Conservation (phyloP, 1,284 basidiomycete genomes). For the Takashimella tepidaria region DNA sequence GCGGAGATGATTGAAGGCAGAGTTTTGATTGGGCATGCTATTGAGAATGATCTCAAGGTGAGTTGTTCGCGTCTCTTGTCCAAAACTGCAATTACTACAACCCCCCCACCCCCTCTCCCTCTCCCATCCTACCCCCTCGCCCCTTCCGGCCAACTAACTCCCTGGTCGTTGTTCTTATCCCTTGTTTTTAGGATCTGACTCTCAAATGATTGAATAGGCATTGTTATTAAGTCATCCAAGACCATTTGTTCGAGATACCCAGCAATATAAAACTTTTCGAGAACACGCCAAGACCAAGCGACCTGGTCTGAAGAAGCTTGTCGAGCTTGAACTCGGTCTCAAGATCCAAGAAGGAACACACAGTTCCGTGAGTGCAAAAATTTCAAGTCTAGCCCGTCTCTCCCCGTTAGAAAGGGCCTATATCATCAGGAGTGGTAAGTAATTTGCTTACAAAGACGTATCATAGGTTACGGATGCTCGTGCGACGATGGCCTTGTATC, state of each 20-base stretch:
- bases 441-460: not conserved
- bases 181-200: not conserved
- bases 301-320: conserved; percentile 75
- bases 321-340: conserved; percentile 72
- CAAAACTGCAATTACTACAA: no score
- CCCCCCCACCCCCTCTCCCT: no score
- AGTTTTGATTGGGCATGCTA: conserved; percentile 88
- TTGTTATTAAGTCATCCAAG: conserved; percentile 86
- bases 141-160: no score
- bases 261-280: conserved; percentile 54
- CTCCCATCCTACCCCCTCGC: no score
- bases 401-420: no score
- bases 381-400: not conserved
- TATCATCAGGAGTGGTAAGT: no score
- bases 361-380: conserved; percentile 60
- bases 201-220: conserved; percentile 52
- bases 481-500: conserved; percentile 92
- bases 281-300: conserved; percentile 56
- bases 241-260: conserved; percentile 75
- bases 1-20: conserved; percentile 71
- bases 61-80: no score
- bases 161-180: no score
- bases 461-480: conserved; percentile 81
- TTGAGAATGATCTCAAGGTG: conserved; percentile 86
- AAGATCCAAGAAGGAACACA: conserved; percentile 85